phyloP scores from a whole-genome alignment of 768 basidiomycete species.

The Chlorophyllum brunneum region DNA sequence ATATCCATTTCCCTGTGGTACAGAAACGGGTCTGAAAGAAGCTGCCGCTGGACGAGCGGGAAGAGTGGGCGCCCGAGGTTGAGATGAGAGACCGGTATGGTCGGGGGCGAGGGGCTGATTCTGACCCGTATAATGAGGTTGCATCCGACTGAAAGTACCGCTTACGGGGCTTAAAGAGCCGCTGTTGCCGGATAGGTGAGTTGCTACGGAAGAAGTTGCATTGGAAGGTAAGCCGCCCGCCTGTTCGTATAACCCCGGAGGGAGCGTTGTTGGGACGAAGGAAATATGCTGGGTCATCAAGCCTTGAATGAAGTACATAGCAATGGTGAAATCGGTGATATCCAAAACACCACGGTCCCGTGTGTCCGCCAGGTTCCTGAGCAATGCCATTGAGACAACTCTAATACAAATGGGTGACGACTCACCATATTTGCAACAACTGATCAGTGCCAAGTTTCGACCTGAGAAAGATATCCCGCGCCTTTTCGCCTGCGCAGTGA shows the following conservation, averaged over 20 bases:
- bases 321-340: slow-evolving; percentile 87
- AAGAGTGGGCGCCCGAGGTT: slow-evolving; percentile 30
- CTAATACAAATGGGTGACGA: slow-evolving; percentile 7
- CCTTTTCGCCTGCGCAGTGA: slow-evolving; percentile 68
- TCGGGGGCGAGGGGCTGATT: slow-evolving; percentile 46
- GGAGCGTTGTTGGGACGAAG: slow-evolving; percentile 68
- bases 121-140: slow-evolving; percentile 67
- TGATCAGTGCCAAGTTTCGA: slow-evolving; percentile 84
- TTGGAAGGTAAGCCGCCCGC: slow-evolving; percentile 43
- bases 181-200: slow-evolving; percentile 61
- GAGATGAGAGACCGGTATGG: slow-evolving; percentile 36
- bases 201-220: slow-evolving; percentile 28
- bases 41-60: slow-evolving; percentile 34
- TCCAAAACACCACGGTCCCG: slow-evolving; percentile 89
- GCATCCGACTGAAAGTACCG: slow-evolving; percentile 39
- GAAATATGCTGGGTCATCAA: slow-evolving; percentile 77
- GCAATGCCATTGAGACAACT: slow-evolving; percentile 6
- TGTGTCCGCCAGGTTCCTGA: slow-evolving; percentile 92
- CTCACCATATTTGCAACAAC: slow-evolving; percentile 89
- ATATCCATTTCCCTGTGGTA: slow-evolving; percentile 24
- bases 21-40: not conserved
- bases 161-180: slow-evolving; percentile 58
- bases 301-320: slow-evolving; percentile 95
- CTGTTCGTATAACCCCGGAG: slow-evolving; percentile 83
- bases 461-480: slow-evolving; percentile 87